Percentiles rank a stretch among this genome's conserved stretches.
These are phyloP conservation scores for Inosperma sp. DNA, from an alignment of 768 basidiomycete species.

Conservation along the genomic window DNA sequence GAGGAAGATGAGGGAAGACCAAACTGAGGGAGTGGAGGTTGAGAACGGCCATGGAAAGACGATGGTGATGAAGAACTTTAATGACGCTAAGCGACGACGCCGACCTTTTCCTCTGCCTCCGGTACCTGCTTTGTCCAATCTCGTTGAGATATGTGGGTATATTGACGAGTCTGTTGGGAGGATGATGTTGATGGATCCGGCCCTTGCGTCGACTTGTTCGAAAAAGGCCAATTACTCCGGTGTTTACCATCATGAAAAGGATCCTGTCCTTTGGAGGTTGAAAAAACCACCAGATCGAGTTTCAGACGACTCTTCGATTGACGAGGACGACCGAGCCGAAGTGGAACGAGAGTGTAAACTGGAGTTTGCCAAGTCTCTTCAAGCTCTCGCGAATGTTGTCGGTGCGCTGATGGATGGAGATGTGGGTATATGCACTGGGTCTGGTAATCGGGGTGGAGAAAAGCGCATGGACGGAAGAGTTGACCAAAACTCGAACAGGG, in stretches of 20 bases:
- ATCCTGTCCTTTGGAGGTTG: too few relatives aligned
- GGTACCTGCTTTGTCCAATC: constrained; percentile 6
- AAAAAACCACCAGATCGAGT: too few relatives aligned
- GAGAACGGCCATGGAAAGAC: neutral
- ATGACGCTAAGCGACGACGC: too few relatives aligned
- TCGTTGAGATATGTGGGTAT: constrained; percentile 6
- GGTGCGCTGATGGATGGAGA: too few relatives aligned
- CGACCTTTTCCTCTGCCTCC: constrained; percentile 1
- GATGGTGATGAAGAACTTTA: neutral
- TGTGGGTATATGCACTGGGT: too few relatives aligned
- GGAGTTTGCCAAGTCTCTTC: constrained; percentile 36
- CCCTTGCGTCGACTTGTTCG: neutral
- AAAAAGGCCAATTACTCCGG: too few relatives aligned
- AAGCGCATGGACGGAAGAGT: too few relatives aligned
- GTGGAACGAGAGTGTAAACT: constrained; percentile 11
- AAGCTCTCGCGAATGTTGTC: constrained; percentile 59
- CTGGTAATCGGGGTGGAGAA: too few relatives aligned
- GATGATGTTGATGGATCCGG: too few relatives aligned
- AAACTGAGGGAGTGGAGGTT: neutral
- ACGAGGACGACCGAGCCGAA: constrained; percentile 2
- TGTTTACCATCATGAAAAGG: too few relatives aligned
- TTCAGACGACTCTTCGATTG: constrained; percentile 14
- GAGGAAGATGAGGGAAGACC: constrained; percentile 11
- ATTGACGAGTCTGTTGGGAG: neutral
- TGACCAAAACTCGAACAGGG: constrained; percentile 40